Evolutionary conservation across 2,329 filamentous ascomycete genomes (phyloP), one percentile per base, ranked within the genome.

Genomic region (Monilinia vaccinii-corymbosi): DNA sequence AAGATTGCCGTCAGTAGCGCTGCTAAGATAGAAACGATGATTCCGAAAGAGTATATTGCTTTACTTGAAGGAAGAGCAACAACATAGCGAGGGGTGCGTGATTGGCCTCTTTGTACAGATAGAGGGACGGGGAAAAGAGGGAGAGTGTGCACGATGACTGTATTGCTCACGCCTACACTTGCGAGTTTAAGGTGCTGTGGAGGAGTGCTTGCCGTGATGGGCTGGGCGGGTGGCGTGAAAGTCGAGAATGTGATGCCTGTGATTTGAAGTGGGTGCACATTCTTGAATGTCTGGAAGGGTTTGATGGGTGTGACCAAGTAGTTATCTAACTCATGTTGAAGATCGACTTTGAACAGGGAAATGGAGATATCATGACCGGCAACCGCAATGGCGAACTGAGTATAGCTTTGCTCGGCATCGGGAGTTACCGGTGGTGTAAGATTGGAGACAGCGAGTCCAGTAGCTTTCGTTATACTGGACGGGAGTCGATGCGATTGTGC

Each of bases 331-430:
- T 76, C 72, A 21, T 74, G 71, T 61, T 77, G 77, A 70, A 90
- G 88, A 65, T 95, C 88, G 61, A 96, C 76, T 0, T 89, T 92
- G 73, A 86, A 88, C 32, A 96, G 76, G 6, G 83, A 83, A 65
- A 96, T 86, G 13, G 89, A 91, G 62, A 85, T 84, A 72, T 95
- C 89, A 67, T 88, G 87, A 10, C 87, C 87, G 3, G 89, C 88
- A 16, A 95, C 84, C 8, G 91, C 92, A 65, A 96, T 80, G 50
- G 88, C 82, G 65, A 91, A 88, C 73, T 97, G 91, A 50, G 86
- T 82, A 61, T 88, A 84, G 56, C 81, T 82, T 56, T 83, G 74
- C 52, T 72, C 76, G 1, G 79, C 74, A 1, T 71, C 66, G 21
- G 80, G 76, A 0, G 80, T 74, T 13, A 81, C 75, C 6, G 78